These are phyloP conservation scores for Mallotus repandus DNA, from an alignment of 441 rosid genomes.

Conservation along the genomic window DNA sequence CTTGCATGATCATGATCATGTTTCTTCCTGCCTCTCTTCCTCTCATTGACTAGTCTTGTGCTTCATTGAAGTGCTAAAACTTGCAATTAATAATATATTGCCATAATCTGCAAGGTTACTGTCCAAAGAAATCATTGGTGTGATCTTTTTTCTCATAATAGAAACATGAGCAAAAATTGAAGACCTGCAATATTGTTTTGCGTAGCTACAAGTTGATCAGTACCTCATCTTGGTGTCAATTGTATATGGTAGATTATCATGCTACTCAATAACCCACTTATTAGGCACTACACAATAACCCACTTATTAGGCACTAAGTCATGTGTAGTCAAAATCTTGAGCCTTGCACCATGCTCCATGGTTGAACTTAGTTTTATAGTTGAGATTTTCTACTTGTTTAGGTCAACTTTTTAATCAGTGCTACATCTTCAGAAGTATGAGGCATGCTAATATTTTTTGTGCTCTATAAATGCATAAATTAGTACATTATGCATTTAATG, in stretches of 20 bases:
- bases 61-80: neutral
- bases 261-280: neutral
- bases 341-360: neutral
- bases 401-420: neutral
- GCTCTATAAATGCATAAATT: neutral
- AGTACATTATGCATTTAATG: neutral
- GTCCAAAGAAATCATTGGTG: neutral
- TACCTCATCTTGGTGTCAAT: no score
- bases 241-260: neutral
- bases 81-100: neutral
- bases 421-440: neutral
- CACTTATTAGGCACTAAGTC: neutral
- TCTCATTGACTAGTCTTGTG: neutral
- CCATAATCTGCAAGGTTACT: neutral
- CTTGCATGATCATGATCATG: neutral
- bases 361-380: neutral
- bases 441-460: neutral
- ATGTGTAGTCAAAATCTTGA: neutral
- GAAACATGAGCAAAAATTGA: no score
- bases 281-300: neutral
- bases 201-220: no score
- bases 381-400: neutral
- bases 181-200: no score
- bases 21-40: slow-evolving; percentile 10
- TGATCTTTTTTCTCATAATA: no score